Evolutionary conservation across 225 moss, liverwort and hornwort species (phyloP).

Genomic region (Rhytidiadelphus loreus): DNA sequence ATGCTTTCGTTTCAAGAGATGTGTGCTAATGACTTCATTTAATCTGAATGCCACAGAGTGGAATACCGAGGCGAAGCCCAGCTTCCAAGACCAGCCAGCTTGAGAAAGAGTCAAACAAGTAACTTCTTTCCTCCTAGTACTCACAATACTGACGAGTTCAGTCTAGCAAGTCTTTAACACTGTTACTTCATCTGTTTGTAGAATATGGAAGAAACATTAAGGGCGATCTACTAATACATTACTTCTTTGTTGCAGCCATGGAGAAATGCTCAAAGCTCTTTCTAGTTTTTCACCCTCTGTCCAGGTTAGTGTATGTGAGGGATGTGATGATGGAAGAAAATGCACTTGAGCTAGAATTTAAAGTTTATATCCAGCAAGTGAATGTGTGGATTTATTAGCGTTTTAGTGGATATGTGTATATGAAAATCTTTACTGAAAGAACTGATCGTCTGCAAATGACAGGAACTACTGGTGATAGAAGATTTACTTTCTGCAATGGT

Average conservation of each 20-base stretch:
- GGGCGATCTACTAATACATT: not conserved
- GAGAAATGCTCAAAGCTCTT: slow-evolving; percentile 52
- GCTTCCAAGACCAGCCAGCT: slow-evolving; percentile 27
- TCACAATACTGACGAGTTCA: not conserved
- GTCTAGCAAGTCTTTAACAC: not conserved
- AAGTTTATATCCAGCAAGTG: not conserved
- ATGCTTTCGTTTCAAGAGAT: not conserved
- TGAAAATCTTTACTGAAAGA: not conserved
- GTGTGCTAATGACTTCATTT: not conserved
- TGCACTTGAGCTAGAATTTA: not conserved
- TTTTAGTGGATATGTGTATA: not conserved
- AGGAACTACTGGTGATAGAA: slow-evolving; percentile 87
- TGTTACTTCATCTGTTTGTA: not conserved
- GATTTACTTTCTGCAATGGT: slow-evolving; percentile 94
- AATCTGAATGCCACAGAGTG: slow-evolving; percentile 11
- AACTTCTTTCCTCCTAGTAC: not conserved
- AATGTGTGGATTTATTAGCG: not conserved
- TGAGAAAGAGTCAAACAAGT: slow-evolving; percentile 45
- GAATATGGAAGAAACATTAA: not conserved
- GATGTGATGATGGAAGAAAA: not conserved
- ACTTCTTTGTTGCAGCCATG: slow-evolving; percentile 41
- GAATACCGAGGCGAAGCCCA: slow-evolving; percentile 28
- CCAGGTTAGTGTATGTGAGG: slow-evolving; percentile 37
- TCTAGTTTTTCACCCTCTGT: slow-evolving; percentile 77
- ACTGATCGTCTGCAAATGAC: slow-evolving; percentile 3